Evolutionary conservation across 306 rosid genomes (phyloP).

Genomic region (Bauhinia variegata): DNA sequence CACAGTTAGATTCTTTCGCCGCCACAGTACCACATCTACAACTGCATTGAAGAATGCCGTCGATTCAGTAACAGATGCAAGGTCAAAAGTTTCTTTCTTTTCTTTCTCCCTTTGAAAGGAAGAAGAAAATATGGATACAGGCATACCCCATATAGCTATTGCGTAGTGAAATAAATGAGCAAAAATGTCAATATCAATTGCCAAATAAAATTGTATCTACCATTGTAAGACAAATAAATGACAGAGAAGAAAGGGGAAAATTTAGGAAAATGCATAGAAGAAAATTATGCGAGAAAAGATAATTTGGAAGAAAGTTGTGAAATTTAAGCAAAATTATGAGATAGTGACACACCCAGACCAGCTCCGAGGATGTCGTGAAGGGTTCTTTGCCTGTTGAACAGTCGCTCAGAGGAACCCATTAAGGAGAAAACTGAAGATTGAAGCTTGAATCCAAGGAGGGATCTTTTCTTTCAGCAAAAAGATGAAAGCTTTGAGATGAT

Average conservation of each 20-base stretch:
- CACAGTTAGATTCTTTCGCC: too few species aligned
- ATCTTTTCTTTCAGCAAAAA: constrained; percentile 11
- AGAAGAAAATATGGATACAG: too few species aligned
- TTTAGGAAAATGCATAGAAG: too few species aligned
- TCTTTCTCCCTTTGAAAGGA: too few species aligned
- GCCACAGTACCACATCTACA: constrained; percentile 93
- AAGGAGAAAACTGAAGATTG: constrained; percentile 11
- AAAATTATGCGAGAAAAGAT: too few species aligned
- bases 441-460: constrained; percentile 46
- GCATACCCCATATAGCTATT: constrained; percentile 24
- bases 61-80: constrained; percentile 29
- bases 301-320: too few species aligned
- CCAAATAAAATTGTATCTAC: not conserved
- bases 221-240: constrained; percentile 2
- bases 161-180: not conserved
- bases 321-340: too few species aligned
- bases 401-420: constrained; percentile 71
- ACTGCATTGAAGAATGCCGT: constrained; percentile 52
- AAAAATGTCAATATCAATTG: constrained; percentile 21
- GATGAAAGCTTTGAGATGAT: constrained; percentile 41
- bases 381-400: constrained; percentile 67
- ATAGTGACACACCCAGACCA: constrained; percentile 63
- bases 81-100: constrained; percentile 18
- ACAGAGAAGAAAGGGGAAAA: constrained; percentile 30
- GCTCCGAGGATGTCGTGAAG: constrained; percentile 83